phyloP scores from a whole-genome alignment of 2,329 filamentous ascomycete genomes.

The Didymella exigua region DNA sequence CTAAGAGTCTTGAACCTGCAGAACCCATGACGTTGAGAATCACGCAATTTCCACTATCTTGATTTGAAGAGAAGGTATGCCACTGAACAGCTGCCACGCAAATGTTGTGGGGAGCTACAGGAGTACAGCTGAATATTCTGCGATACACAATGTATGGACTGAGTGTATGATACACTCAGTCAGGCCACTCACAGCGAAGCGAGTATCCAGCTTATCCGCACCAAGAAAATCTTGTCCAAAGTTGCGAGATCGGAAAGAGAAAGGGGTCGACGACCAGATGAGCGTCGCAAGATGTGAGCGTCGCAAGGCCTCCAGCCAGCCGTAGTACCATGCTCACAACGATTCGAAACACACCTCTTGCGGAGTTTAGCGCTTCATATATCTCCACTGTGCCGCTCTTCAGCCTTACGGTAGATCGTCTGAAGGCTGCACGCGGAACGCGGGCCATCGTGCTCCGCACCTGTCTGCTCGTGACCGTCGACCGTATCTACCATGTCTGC shows the following conservation, averaged over 20 bases:
- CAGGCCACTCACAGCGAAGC: background rate
- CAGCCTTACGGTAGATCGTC: conserved; percentile 18
- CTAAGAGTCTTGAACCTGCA: conserved; percentile 11
- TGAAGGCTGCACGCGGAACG: conserved; percentile 19
- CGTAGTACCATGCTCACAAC: background rate
- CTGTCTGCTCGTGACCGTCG: conserved; percentile 16
- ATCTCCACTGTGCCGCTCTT: conserved; percentile 1
- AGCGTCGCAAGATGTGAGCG: background rate
- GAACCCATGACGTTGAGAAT: conserved; percentile 13
- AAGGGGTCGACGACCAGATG: background rate
- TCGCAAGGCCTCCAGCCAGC: background rate
- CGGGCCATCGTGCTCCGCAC: conserved; percentile 22
- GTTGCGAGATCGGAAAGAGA: background rate
- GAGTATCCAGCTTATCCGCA: background rate
- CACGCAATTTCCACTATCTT: conserved; percentile 10
- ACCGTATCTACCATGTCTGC: conserved; percentile 14
- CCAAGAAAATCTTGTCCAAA: background rate
- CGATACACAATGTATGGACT: too few species aligned
- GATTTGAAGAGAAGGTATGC: background rate
- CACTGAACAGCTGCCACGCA: conserved; percentile 5
- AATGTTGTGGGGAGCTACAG: background rate
- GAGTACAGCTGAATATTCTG: background rate
- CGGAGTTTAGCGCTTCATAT: conserved; percentile 1
- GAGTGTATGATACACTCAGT: too few species aligned
- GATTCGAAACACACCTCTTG: conserved; percentile 4